phyloP scores from a whole-genome alignment of 2,329 filamentous ascomycete species.

The Fusarium sp. region DNA sequence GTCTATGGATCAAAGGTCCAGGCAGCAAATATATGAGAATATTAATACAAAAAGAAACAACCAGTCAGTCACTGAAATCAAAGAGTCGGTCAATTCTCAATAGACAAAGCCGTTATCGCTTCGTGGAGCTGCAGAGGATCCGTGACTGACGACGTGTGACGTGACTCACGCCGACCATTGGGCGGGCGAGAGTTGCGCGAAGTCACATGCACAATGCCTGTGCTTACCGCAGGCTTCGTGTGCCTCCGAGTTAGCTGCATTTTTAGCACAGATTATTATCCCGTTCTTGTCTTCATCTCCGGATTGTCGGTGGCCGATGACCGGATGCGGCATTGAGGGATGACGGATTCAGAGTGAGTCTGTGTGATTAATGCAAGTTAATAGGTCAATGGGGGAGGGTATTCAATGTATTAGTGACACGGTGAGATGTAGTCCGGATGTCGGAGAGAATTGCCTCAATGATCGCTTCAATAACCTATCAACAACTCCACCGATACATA shows the following conservation, averaged over 20 bases:
- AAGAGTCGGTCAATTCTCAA: background rate
- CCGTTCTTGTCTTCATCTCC: background rate
- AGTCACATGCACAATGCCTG: slow-evolving; percentile 42
- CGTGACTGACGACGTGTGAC: slow-evolving; percentile 6
- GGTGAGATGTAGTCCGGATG: background rate
- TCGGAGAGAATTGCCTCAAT: background rate
- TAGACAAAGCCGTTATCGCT: slow-evolving; percentile 31
- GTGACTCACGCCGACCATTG: slow-evolving; percentile 43
- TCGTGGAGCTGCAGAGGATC: background rate
- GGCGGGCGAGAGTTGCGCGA: slow-evolving; percentile 45
- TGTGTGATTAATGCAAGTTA: background rate
- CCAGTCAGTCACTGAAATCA: background rate
- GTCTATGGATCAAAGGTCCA: background rate
- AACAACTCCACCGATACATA: background rate
- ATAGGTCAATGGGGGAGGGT: background rate
- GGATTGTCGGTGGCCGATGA: background rate
- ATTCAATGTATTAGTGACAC: background rate
- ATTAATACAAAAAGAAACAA: background rate
- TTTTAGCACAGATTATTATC: background rate
- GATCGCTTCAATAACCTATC: background rate
- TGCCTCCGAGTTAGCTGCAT: background rate
- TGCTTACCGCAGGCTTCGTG: background rate
- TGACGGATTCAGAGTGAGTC: background rate
- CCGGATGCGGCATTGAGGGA: background rate
- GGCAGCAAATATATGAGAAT: background rate